Conservation (phyloP, 129 eudicot species). For the Mikania micrantha region DNA sequence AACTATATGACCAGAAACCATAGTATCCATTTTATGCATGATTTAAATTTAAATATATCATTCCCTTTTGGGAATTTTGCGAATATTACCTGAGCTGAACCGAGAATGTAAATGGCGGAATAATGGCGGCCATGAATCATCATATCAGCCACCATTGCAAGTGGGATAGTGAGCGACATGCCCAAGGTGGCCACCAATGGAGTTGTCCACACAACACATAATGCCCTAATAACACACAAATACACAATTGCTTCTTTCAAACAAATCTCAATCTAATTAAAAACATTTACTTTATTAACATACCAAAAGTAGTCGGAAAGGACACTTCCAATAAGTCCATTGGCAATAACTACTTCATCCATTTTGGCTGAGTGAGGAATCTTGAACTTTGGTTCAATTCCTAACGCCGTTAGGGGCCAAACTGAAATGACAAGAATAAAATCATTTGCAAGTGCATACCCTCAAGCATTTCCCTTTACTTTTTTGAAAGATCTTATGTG, state of each 20-base stretch:
- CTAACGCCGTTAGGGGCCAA: slow-evolving; percentile 90
- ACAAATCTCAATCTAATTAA: not conserved
- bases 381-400: slow-evolving; percentile 93
- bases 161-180: slow-evolving; percentile 94
- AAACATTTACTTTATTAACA: not conserved
- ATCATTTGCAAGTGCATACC: no score
- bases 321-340: slow-evolving; percentile 95
- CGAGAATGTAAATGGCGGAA: slow-evolving; percentile 90
- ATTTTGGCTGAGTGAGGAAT: slow-evolving; percentile 85
- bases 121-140: slow-evolving; percentile 95
- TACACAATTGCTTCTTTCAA: not conserved
- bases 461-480: no score
- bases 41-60: not conserved
- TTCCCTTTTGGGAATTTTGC: no score
- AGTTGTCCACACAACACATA: slow-evolving; percentile 99
- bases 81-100: slow-evolving; percentile 71
- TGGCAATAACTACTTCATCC: slow-evolving; percentile 95
- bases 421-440: slow-evolving; percentile 42
- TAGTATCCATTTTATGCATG: not conserved
- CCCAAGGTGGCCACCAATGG: slow-evolving; percentile 97
- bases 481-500: no score
- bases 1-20: not conserved
- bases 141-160: slow-evolving; percentile 99
- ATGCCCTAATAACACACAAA: slow-evolving; percentile 63
- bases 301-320: slow-evolving; percentile 98